Evolutionary conservation across 2,329 filamentous ascomycete genomes (phyloP).

Genomic region (Aspergillus sp.): DNA sequence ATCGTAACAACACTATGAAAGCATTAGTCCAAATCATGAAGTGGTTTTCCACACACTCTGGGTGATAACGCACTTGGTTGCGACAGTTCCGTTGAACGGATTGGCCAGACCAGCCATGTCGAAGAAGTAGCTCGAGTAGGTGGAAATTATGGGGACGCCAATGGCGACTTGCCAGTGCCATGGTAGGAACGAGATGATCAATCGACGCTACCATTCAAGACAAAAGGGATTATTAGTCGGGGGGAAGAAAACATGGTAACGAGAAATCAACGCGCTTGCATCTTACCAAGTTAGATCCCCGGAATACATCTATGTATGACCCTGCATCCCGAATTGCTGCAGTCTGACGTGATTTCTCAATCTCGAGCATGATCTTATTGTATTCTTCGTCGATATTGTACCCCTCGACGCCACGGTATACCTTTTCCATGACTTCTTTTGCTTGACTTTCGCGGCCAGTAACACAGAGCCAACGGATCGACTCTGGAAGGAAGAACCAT

Average conservation of each 20-base stretch:
- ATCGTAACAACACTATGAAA: neutral
- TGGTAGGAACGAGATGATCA: neutral
- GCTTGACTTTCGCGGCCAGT: neutral
- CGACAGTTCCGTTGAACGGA: neutral
- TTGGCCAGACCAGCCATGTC: neutral
- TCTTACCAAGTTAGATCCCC: neutral
- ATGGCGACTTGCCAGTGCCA: neutral
- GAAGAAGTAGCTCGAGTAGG: neutral
- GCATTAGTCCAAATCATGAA: neutral
- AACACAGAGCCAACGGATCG: neutral
- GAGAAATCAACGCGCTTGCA: too few relatives aligned
- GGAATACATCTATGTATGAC: neutral
- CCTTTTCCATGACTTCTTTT: neutral
- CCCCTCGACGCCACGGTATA: neutral
- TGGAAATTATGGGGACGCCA: neutral
- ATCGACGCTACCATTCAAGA: neutral
- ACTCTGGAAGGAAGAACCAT: neutral
- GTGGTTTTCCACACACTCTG: too few relatives aligned
- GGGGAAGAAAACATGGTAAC: too few relatives aligned
- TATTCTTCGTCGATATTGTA: neutral
- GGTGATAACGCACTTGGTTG: neutral
- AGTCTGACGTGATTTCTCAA: neutral
- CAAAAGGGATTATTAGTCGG: neutral
- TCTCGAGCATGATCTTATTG: neutral
- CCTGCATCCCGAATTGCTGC: neutral